These are phyloP conservation scores for Pythium brachiatum DNA, from an alignment of 352 stramenopile species.

Conservation along the genomic window DNA sequence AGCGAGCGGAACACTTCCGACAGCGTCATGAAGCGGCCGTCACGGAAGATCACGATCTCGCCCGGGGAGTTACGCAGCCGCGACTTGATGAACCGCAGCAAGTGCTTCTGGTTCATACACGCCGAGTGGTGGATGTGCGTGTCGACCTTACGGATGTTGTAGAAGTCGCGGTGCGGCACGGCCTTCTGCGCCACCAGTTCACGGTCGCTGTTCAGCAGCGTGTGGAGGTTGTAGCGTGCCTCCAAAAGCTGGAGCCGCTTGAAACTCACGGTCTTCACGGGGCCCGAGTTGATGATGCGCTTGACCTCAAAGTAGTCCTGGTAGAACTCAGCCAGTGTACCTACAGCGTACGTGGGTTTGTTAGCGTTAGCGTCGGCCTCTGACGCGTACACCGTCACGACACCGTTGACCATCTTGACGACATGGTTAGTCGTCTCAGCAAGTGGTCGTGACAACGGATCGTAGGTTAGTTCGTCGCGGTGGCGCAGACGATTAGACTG, in stretches of 20 bases:
- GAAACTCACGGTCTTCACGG: slow-evolving; percentile 85
- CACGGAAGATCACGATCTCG: slow-evolving; percentile 94
- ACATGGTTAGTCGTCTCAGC: slow-evolving; percentile 47
- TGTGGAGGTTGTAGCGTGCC: slow-evolving; percentile 95
- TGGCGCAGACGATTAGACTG: slow-evolving; percentile 48
- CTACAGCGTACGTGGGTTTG: slow-evolving; percentile 40
- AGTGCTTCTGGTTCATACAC: slow-evolving; percentile 96
- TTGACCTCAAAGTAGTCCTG: slow-evolving; percentile 78
- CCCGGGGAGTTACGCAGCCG: slow-evolving; percentile 72
- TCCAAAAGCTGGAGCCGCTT: slow-evolving; percentile 90
- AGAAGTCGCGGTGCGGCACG: slow-evolving; percentile 98
- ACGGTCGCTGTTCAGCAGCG: slow-evolving; percentile 93
- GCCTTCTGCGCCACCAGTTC: slow-evolving; percentile 95
- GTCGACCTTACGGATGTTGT: slow-evolving; percentile 98
- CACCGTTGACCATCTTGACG: slow-evolving; percentile 56
- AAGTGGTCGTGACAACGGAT: slow-evolving; percentile 45
- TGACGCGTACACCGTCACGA: slow-evolving; percentile 46
- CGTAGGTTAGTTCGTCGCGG: slow-evolving; percentile 70
- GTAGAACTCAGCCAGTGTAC: slow-evolving; percentile 62
- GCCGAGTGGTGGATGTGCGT: slow-evolving; percentile 98
- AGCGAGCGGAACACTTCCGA: slow-evolving; percentile 93
- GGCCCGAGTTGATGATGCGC: slow-evolving; percentile 84
- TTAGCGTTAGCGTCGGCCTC: slow-evolving; percentile 15
- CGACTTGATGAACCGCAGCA: slow-evolving; percentile 92
- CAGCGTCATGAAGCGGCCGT: slow-evolving; percentile 96